Base-by-base conservation (phyloP, 805 yeast genomes). In the Monosporozyma aerobia region DNA sequence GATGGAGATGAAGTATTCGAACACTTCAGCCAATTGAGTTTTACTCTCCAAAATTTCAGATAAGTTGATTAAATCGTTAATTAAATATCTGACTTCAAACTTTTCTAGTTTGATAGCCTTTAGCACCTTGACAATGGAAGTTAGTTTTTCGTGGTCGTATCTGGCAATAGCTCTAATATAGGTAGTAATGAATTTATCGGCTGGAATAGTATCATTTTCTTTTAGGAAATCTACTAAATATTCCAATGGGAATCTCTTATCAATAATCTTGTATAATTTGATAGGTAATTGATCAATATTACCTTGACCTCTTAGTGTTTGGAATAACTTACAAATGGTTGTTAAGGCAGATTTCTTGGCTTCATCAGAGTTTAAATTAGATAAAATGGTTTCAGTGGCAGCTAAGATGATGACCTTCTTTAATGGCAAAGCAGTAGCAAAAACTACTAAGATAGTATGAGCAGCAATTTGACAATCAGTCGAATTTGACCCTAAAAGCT, bases 391-490 rank as follows among this genome's bases (percentile, higher is more conserved):
- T 54, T 77, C 80, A 35, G 79, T 73, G 1, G 87, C 79, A 5
- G 90, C 89, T 49, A 76, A 69, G 16, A 81, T 69, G 14, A 86
- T 78, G 13, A 76, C 73, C 33, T 63, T 65, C 37, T 60, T 75
- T 43, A 94, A 74, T 6, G 88, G 85, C 48, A 83, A 76, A 47
- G 92, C 84, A 3, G 92, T 76, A 5, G 85, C 78, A 50, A 90
- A 71, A 2, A 92, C 96, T 0, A 92, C 79, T 25, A 92, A 65
- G 13, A 90, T 74, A 48, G 96, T 86, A 66, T 87, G 92, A 1
- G 92, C 89, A 19, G 96, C 84, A 54, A 88, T 77, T 65, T 87
- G 94, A 49, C 83, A 76, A 61, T 88, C 95, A 40, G 72, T 68
- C 8, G 73, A 69, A 11, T 69, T 54, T 6, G 80, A 72, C 2